phyloP scores from a whole-genome alignment of 768 basidiomycete genomes.

The Termitomyces sp. region DNA sequence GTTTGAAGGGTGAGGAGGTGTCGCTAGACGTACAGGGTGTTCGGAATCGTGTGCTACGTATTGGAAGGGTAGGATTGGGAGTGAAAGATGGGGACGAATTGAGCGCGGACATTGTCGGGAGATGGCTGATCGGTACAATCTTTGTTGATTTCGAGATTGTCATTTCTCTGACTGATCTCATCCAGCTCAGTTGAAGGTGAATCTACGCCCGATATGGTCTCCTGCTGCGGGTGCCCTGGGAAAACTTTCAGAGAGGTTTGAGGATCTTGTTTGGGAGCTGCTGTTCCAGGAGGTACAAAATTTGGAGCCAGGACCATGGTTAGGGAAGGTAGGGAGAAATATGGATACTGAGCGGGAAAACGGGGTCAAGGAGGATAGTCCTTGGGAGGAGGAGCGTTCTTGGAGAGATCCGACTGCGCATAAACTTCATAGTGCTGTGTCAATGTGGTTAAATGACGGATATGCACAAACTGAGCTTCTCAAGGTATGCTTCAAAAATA shows the following conservation, averaged over 20 bases:
- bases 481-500: conserved; percentile 25
- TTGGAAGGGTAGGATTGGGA: conserved; percentile 65
- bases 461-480: conserved; percentile 24
- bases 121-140: conserved; percentile 71
- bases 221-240: conserved; percentile 72
- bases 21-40: conserved; percentile 76
- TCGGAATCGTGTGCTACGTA: conserved; percentile 78
- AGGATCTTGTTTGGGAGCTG: conserved; percentile 68
- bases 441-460: conserved; percentile 42
- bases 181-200: conserved; percentile 90
- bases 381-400: conserved; percentile 68
- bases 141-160: neutral
- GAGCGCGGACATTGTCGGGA: conserved; percentile 59
- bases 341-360: conserved; percentile 6
- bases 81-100: conserved; percentile 52
- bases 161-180: neutral
- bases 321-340: conserved; percentile 10
- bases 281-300: conserved; percentile 42
- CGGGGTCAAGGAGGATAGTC: conserved; percentile 27
- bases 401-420: conserved; percentile 79
- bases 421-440: conserved; percentile 48
- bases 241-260: conserved; percentile 50
- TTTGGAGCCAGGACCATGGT: conserved; percentile 17
- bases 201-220: conserved; percentile 86
- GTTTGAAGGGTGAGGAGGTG: conserved; percentile 79